Conservation (phyloP, 2,329 filamentous ascomycete genomes). For the Ophiocordyceps sinensis region DNA sequence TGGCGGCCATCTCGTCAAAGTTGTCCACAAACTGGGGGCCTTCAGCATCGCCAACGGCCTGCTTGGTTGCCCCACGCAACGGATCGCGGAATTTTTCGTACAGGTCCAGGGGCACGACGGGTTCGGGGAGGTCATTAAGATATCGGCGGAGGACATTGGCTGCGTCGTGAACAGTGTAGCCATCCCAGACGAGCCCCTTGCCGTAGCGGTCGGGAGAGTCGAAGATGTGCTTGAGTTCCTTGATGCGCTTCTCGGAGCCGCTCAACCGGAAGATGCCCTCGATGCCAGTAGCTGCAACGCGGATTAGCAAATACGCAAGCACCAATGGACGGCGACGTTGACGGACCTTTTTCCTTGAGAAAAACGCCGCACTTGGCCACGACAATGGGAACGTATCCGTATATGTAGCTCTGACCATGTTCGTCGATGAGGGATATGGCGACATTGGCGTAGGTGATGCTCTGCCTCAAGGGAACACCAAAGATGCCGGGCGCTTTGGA, state of each 20-base stretch:
- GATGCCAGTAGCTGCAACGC: constrained; percentile 63
- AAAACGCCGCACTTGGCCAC: constrained; percentile 97
- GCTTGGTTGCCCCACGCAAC: constrained; percentile 55
- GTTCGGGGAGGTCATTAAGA: constrained; percentile 89
- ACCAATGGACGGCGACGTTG: background rate
- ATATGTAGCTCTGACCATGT: constrained; percentile 88
- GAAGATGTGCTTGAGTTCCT: constrained; percentile 83
- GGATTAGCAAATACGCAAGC: constrained; percentile 2
- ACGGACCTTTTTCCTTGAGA: constrained; percentile 84
- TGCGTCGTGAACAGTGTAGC: constrained; percentile 96
- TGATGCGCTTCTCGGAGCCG: constrained; percentile 95
- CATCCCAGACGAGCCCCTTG: constrained; percentile 92
- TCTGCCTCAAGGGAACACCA: constrained; percentile 80
- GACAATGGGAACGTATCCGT: constrained; percentile 95
- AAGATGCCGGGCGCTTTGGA: constrained; percentile 64
- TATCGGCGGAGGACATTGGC: constrained; percentile 93
- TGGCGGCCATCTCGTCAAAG: constrained; percentile 51
- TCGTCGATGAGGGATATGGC: constrained; percentile 93
- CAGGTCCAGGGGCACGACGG: constrained; percentile 85
- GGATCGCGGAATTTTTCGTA: constrained; percentile 87
- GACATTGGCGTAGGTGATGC: constrained; percentile 95
- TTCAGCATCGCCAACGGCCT: constrained; percentile 56
- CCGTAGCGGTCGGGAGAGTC: constrained; percentile 92
- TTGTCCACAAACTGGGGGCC: constrained; percentile 55
- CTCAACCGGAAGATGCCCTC: constrained; percentile 95